phyloP scores from a whole-genome alignment of 345 rosid species.

The Cardamine chenopodiifolia region DNA sequence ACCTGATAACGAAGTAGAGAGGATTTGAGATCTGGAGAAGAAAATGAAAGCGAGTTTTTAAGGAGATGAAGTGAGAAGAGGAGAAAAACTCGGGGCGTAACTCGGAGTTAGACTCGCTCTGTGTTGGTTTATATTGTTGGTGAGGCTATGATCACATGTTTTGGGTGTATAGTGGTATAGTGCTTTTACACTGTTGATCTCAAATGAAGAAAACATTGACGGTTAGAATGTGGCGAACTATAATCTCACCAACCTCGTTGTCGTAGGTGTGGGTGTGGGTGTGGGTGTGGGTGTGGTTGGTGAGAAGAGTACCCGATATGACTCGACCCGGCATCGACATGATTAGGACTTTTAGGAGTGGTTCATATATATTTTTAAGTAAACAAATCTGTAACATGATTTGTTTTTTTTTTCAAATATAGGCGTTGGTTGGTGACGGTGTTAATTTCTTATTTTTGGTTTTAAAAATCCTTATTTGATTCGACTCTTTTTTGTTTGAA shows the following conservation, averaged over 20 bases:
- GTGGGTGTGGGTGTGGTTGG: constrained; percentile 41
- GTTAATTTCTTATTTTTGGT: not conserved
- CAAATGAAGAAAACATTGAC: not conserved
- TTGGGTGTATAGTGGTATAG: not conserved
- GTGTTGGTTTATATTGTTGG: constrained; percentile 37
- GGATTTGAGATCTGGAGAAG: constrained; percentile 27
- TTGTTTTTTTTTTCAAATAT: not conserved
- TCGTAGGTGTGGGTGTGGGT: constrained; percentile 40
- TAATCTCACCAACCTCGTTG: constrained; percentile 35
- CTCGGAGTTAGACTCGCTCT: constrained; percentile 41
- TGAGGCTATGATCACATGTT: constrained; percentile 18
- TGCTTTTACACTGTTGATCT: constrained; percentile 23
- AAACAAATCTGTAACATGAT: not conserved
- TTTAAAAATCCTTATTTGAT: not conserved
- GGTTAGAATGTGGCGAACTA: not conserved
- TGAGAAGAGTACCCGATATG: constrained; percentile 16
- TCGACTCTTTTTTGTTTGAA: not conserved
- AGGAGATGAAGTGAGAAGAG: not conserved
- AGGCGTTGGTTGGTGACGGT: not conserved
- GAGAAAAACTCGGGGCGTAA: constrained; percentile 33
- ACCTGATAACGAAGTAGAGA: constrained; percentile 32
- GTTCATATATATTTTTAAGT: not conserved
- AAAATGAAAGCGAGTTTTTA: constrained; percentile 21
- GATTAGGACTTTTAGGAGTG: too few relatives aligned
- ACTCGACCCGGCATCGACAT: constrained; percentile 29